Evolutionary conservation across 345 rosid species (phyloP).

Genomic region (Lepidium africanum): DNA sequence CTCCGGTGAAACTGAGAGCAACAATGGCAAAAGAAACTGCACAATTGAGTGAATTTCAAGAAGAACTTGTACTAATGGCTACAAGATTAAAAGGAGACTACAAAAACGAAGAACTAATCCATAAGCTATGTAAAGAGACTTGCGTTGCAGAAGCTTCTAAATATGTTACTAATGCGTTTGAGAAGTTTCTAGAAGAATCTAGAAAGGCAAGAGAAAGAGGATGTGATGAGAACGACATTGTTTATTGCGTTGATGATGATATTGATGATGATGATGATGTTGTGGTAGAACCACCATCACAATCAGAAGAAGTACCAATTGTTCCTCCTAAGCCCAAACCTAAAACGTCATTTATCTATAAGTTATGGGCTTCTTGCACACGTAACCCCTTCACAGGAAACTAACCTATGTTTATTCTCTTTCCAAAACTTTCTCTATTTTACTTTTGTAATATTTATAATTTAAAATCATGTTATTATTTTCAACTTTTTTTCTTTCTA

Average conservation of each 20-base stretch:
- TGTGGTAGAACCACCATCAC: conserved; percentile 2
- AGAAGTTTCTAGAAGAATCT: conserved; percentile 35
- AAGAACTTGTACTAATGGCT: conserved; percentile 58
- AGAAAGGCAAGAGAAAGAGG: conserved; percentile 39
- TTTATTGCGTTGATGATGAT: conserved; percentile 9
- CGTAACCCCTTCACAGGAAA: no score
- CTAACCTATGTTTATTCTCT: no score
- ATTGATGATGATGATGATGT: neutral
- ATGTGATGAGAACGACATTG: conserved; percentile 31
- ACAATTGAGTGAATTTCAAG: conserved; percentile 57
- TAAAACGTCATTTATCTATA: neutral
- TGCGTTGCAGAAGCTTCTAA: conserved; percentile 43
- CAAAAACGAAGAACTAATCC: conserved; percentile 34
- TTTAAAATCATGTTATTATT: no score
- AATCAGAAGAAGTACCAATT: neutral
- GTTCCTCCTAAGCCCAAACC: neutral
- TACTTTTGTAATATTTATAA: no score
- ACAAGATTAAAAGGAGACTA: conserved; percentile 55
- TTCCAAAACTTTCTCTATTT: no score
- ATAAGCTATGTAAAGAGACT: conserved; percentile 52
- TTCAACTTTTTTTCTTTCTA: no score
- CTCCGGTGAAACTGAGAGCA: conserved; percentile 36
- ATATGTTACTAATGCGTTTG: conserved; percentile 43
- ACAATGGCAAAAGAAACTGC: conserved; percentile 38
- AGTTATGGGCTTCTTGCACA: no score